A percentile compares a stretch with the other conserved stretches of the same genome.
Conservation (phyloP, 352 stramenopile genomes). For the Albugo laibachii region DNA sequence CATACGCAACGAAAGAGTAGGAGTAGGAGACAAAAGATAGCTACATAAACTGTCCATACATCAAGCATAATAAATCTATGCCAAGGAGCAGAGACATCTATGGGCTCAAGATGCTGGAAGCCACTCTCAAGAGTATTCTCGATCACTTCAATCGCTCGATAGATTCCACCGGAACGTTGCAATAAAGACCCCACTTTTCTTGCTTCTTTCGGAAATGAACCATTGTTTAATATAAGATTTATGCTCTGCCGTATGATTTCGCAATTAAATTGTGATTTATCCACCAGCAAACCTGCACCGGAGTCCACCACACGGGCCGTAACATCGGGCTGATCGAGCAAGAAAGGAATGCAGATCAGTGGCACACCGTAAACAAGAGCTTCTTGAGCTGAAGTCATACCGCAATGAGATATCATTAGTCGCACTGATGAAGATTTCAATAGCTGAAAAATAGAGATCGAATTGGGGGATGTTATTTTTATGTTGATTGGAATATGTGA, state of each 20-base stretch:
- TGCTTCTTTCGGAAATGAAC: constrained; percentile 21
- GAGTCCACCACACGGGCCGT: constrained; percentile 56
- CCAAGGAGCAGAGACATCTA: constrained; percentile 47
- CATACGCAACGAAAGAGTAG: constrained; percentile 40
- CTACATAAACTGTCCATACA: constrained; percentile 57
- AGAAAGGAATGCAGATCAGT: constrained; percentile 76
- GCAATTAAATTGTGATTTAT: constrained; percentile 48
- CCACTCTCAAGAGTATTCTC: constrained; percentile 36
- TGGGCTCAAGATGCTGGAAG: constrained; percentile 35
- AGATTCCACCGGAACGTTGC: constrained; percentile 35
- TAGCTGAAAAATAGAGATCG: constrained; percentile 39
- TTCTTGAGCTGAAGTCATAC: constrained; percentile 70
- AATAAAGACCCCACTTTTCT: constrained; percentile 29
- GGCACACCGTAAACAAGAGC: constrained; percentile 55
- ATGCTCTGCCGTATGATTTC: constrained; percentile 30
- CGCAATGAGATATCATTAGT: constrained; percentile 74
- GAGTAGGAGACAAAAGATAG: constrained; percentile 41
- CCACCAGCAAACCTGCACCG: constrained; percentile 36
- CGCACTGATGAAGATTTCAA: constrained; percentile 32
- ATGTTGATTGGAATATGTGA: constrained; percentile 26
- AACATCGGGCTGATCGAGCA: constrained; percentile 73
- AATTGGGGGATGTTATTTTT: constrained; percentile 36
- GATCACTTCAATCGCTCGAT: constrained; percentile 41
- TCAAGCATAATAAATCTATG: constrained; percentile 62
- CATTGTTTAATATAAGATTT: constrained; percentile 24